These are phyloP conservation scores for Neostapfia colusana DNA, from an alignment of 176 grass and related monocot species.

Conservation along the genomic window DNA sequence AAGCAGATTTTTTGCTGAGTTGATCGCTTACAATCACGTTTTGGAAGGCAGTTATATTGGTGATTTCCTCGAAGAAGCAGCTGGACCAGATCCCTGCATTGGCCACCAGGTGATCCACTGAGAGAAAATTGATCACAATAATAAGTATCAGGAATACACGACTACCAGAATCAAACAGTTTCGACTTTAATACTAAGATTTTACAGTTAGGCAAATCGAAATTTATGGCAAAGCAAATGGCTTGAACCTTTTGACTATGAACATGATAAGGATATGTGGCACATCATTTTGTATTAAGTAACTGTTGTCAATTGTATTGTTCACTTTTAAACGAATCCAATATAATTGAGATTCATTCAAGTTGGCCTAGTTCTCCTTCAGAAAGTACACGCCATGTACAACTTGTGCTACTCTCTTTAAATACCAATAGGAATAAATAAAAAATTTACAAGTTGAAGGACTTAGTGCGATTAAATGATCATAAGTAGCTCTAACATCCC, in stretches of 20 bases:
- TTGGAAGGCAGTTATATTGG: conserved; percentile 78
- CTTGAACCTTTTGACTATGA: neutral
- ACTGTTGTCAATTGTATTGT: neutral
- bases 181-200: neutral
- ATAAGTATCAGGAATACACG: neutral
- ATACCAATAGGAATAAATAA: neutral
- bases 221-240: neutral
- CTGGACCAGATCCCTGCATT: conserved; percentile 84
- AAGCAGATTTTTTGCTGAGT: neutral
- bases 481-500: conserved; percentile 1
- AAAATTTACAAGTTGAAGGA: neutral
- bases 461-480: neutral
- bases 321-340: neutral
- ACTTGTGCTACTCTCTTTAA: neutral
- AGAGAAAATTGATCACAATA: neutral
- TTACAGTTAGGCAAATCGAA: neutral
- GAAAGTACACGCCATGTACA: neutral
- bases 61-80: conserved; percentile 87
- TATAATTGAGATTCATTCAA: neutral
- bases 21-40: conserved; percentile 57
- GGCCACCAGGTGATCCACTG: conserved; percentile 91
- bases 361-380: neutral
- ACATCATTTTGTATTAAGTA: neutral
- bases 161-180: neutral
- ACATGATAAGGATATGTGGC: neutral